Conservation (phyloP, 2,329 filamentous ascomycete species). For the Cercospora zeina region DNA sequence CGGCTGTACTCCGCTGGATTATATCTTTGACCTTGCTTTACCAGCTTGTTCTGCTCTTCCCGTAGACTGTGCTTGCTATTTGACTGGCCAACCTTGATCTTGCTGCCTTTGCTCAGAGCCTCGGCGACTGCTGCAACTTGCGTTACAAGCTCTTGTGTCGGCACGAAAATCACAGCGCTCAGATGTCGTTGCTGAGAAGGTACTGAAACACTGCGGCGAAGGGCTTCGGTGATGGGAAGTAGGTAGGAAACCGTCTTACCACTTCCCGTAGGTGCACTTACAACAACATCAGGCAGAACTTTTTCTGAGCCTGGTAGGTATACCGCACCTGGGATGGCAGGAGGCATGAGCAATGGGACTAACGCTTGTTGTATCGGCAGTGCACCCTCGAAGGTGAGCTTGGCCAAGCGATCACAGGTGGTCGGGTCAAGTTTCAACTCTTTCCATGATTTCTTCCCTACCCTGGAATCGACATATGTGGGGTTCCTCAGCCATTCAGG, state of each 20-base stretch:
- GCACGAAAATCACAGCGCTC: constrained; percentile 80
- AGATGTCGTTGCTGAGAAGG: constrained; percentile 60
- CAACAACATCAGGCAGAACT: constrained; percentile 68
- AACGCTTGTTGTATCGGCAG: constrained; percentile 79
- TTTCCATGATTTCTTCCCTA: constrained; percentile 5
- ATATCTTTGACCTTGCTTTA: constrained; percentile 61
- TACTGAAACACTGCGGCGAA: constrained; percentile 58
- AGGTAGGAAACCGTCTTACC: constrained; percentile 94
- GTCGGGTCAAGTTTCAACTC: constrained; percentile 7
- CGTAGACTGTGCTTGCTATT: constrained; percentile 76
- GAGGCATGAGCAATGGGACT: constrained; percentile 71
- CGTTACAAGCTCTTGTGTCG: constrained; percentile 71
- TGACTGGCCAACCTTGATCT: constrained; percentile 76
- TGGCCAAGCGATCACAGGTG: constrained; percentile 56
- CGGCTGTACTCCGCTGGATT: constrained; percentile 61
- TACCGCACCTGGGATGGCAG: constrained; percentile 48
- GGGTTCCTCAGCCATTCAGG: constrained; percentile 80
- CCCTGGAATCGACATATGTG: constrained; percentile 28
- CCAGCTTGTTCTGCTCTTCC: constrained; percentile 62
- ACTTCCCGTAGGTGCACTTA: constrained; percentile 91
- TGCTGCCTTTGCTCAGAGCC: constrained; percentile 70
- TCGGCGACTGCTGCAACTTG: constrained; percentile 75
- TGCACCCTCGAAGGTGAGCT: constrained; percentile 69
- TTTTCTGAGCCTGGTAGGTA: constrained; percentile 34
- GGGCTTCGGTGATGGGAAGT: constrained; percentile 75